Percentiles rank a stretch among this genome's conserved stretches.
phyloP scores from a whole-genome alignment of 2,329 filamentous ascomycete species.

The Ploettnerulaceae sp. region DNA sequence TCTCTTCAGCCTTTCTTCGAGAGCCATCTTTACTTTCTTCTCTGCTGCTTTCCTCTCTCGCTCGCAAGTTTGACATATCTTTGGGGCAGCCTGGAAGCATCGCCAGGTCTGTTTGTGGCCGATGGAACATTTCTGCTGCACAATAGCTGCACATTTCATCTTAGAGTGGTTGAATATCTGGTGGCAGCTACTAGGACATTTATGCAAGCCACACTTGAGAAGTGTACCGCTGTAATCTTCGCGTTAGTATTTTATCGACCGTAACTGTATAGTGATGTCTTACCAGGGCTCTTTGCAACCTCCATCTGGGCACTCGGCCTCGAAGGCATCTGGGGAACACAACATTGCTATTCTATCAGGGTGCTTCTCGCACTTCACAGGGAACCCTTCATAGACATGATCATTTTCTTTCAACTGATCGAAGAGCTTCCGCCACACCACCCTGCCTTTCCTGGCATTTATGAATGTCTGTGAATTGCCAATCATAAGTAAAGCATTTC shows the following conservation, averaged over 20 bases:
- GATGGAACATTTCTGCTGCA: slow-evolving; percentile 46
- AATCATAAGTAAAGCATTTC: slow-evolving; percentile 62
- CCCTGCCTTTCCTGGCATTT: slow-evolving; percentile 50
- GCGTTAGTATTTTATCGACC: slow-evolving; percentile 14
- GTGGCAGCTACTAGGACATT: slow-evolving; percentile 59
- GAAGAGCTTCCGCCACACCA: slow-evolving; percentile 55
- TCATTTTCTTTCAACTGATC: slow-evolving; percentile 46
- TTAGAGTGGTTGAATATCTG: slow-evolving; percentile 50
- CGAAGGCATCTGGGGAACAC: slow-evolving; percentile 51
- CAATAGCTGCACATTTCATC: slow-evolving; percentile 41
- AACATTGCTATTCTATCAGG: slow-evolving; percentile 45
- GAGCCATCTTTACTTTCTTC: slow-evolving; percentile 36
- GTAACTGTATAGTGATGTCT: slow-evolving; percentile 24
- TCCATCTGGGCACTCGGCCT: slow-evolving; percentile 59
- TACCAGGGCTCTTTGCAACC: slow-evolving; percentile 63
- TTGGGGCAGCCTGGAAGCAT: slow-evolving; percentile 40
- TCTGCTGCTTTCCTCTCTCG: slow-evolving; percentile 43
- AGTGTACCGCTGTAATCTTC: slow-evolving; percentile 38
- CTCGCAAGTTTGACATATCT: slow-evolving; percentile 47
- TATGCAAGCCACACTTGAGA: slow-evolving; percentile 55
- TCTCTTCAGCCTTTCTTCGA: slow-evolving; percentile 19
- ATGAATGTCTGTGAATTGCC: slow-evolving; percentile 66
- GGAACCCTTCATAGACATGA: slow-evolving; percentile 56
- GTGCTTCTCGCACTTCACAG: slow-evolving; percentile 56
- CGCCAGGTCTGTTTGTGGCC: slow-evolving; percentile 44